Percentiles rank a stretch among this genome's conserved stretches.
These are phyloP conservation scores for Lolium multiflorum DNA, from an alignment of 176 grass and related monocot species.

Conservation along the genomic window DNA sequence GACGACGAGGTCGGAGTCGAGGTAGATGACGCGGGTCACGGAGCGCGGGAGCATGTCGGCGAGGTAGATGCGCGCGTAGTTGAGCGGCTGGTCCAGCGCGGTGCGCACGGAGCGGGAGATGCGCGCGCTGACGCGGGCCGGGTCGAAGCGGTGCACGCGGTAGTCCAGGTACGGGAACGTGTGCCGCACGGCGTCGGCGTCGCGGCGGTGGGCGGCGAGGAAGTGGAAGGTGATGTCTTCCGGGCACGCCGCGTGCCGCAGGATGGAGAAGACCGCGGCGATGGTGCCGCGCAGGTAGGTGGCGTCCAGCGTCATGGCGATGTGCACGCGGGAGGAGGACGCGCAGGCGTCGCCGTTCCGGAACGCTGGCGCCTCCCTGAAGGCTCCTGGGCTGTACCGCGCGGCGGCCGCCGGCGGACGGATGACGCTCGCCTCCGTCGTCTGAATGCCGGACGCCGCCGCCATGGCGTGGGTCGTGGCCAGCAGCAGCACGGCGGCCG, in stretches of 20 bases:
- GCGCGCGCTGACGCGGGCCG: slow-evolving; percentile 60
- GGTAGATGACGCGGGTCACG: slow-evolving; percentile 77
- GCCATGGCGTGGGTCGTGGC: not conserved
- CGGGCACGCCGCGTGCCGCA: slow-evolving; percentile 87
- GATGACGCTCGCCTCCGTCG: not conserved
- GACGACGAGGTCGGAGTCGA: slow-evolving; percentile 90
- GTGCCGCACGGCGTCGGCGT: slow-evolving; percentile 44
- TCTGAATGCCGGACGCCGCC: not conserved
- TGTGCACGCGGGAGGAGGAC: slow-evolving; percentile 47
- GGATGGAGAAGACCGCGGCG: slow-evolving; percentile 89
- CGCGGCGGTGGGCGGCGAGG: slow-evolving; percentile 32
- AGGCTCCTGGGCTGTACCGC: not conserved
- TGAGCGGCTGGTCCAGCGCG: slow-evolving; percentile 91
- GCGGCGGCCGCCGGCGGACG: not conserved
- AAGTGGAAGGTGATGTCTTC: slow-evolving; percentile 85
- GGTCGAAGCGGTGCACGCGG: slow-evolving; percentile 72
- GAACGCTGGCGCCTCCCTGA: slow-evolving; percentile 73
- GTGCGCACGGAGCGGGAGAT: slow-evolving; percentile 89
- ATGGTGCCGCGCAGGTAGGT: slow-evolving; percentile 91
- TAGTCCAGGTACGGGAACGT: slow-evolving; percentile 81
- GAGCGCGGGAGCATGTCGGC: slow-evolving; percentile 64
- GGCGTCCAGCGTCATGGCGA: slow-evolving; percentile 94
- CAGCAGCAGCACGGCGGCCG: not conserved
- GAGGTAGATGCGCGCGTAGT: slow-evolving; percentile 95
- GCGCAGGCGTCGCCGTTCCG: slow-evolving; percentile 68